phyloP scores from a whole-genome alignment of 2,329 filamentous ascomycete species.

The Aspergillus brunneoviolaceus region DNA sequence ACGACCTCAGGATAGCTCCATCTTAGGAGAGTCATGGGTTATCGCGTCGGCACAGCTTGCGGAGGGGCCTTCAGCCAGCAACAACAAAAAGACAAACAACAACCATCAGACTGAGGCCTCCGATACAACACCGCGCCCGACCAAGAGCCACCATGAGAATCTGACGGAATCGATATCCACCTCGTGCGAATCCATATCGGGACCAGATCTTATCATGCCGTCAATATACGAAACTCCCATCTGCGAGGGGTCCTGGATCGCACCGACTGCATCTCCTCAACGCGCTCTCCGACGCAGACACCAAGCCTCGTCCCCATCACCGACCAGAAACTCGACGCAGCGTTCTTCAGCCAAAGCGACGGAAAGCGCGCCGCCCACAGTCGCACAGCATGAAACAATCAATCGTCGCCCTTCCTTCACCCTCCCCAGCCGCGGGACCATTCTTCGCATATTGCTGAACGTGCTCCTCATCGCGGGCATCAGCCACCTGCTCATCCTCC shows the following conservation, averaged over 20 bases:
- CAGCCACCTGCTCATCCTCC: slow-evolving; percentile 34
- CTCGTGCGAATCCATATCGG: slow-evolving; percentile 31
- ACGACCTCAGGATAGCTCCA: slow-evolving; percentile 14
- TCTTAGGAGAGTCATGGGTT: slow-evolving; percentile 41
- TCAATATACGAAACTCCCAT: slow-evolving; percentile 38
- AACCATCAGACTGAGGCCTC: slow-evolving; percentile 7
- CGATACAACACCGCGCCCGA: slow-evolving; percentile 12
- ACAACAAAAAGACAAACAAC: slow-evolving; percentile 1
- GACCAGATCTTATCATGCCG: slow-evolving; percentile 43
- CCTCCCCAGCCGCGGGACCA: slow-evolving; percentile 4
- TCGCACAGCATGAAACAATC: background rate
- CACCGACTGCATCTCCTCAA: slow-evolving; percentile 25
- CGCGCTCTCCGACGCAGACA: slow-evolving; percentile 25
- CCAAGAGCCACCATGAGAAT: slow-evolving; percentile 13
- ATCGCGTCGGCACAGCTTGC: slow-evolving; percentile 26
- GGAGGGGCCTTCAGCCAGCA: slow-evolving; percentile 7
- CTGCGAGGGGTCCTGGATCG: slow-evolving; percentile 36
- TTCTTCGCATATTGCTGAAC: slow-evolving; percentile 26
- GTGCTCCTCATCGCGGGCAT: slow-evolving; percentile 30
- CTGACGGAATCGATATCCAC: slow-evolving; percentile 24
- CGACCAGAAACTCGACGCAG: background rate
- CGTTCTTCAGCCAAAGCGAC: background rate
- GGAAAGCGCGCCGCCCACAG: background rate
- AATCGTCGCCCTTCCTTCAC: background rate
- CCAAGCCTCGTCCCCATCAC: slow-evolving; percentile 11